Evolutionary conservation across 768 basidiomycete genomes (phyloP).

Genomic region (Lactifluus subvellereus): DNA sequence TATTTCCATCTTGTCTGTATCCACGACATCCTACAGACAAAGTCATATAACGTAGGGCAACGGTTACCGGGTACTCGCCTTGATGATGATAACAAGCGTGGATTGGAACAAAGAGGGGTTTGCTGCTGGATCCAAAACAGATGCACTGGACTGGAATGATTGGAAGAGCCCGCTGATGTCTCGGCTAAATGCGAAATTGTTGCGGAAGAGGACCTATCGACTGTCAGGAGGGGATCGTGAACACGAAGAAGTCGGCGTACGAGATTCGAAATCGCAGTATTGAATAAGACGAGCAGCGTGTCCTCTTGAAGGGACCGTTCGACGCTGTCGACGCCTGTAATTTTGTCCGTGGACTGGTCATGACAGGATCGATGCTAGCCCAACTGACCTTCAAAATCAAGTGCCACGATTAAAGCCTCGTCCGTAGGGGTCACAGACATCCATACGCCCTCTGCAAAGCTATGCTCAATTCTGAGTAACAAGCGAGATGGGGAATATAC

Average conservation of each 20-base stretch:
- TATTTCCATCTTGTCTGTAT: constrained; percentile 54
- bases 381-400: constrained; percentile 57
- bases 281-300: constrained; percentile 56
- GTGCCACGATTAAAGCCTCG: constrained; percentile 47
- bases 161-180: constrained; percentile 58
- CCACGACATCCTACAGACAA: constrained; percentile 50
- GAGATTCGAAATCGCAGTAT: constrained; percentile 58
- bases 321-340: constrained; percentile 53
- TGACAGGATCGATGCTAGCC: not conserved
- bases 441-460: constrained; percentile 51
- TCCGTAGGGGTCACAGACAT: constrained; percentile 60
- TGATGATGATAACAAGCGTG: constrained; percentile 58
- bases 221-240: not conserved
- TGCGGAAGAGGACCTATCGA: constrained; percentile 53
- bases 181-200: constrained; percentile 57
- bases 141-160: constrained; percentile 53
- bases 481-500: constrained; percentile 18
- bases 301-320: constrained; percentile 61
- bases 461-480: not conserved
- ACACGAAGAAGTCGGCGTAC: constrained; percentile 27
- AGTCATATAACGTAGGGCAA: not conserved
- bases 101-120: constrained; percentile 59
- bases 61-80: constrained; percentile 33
- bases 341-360: not conserved
- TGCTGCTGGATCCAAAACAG: constrained; percentile 50